A percentile compares a stretch with the other conserved stretches of the same genome.
phyloP scores from a whole-genome alignment of 2,329 filamentous ascomycete species.

The Nemania serpens region DNA sequence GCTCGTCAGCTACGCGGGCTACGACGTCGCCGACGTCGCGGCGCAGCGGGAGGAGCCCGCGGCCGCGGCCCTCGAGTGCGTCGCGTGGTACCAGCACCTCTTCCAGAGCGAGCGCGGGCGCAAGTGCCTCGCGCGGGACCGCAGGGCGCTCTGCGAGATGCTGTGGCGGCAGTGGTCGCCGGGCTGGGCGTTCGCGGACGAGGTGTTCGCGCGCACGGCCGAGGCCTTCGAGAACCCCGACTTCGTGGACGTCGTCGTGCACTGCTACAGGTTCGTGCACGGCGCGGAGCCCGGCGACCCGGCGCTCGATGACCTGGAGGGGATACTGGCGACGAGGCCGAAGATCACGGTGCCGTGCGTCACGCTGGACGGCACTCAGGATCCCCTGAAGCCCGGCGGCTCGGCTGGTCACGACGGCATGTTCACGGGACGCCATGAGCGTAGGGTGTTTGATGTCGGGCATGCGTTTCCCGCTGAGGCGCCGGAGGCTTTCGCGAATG shows the following conservation, averaged over 20 bases:
- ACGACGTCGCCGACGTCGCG: conserved; percentile 21
- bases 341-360: conserved; percentile 23
- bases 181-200: conserved; percentile 12
- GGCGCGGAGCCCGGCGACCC: conserved; percentile 19
- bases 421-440: conserved; percentile 22
- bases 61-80: conserved; percentile 15
- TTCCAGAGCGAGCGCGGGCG: conserved; percentile 27
- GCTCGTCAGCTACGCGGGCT: conserved; percentile 24
- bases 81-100: conserved; percentile 26
- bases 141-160: conserved; percentile 14
- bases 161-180: conserved; percentile 26
- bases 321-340: conserved; percentile 8
- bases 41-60: not conserved
- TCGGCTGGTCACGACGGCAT: conserved; percentile 20
- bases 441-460: conserved; percentile 18
- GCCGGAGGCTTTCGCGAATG: conserved; percentile 18
- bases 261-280: conserved; percentile 19
- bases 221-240: conserved; percentile 21
- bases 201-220: conserved; percentile 14
- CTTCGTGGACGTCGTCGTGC: conserved; percentile 24
- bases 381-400: conserved; percentile 22
- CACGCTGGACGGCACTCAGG: conserved; percentile 21
- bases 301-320: conserved; percentile 9
- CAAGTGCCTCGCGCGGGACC: conserved; percentile 17
- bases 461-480: conserved; percentile 25